Evolutionary conservation across 2,329 filamentous ascomycete species (phyloP).

Genomic region (Fusarium tanahbumbuense): DNA sequence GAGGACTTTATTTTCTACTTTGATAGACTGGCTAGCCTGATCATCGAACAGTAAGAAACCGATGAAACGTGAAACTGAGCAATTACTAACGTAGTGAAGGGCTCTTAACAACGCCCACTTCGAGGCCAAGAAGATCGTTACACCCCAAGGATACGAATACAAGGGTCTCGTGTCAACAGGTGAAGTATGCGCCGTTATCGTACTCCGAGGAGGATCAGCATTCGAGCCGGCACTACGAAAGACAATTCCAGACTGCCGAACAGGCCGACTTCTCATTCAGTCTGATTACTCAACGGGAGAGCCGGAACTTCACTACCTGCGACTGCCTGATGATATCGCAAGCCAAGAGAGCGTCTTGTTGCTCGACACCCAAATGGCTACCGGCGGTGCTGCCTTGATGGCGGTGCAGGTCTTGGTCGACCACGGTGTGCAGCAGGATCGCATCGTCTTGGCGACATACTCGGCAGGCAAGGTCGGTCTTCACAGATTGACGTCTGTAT

Average conservation of each 20-base stretch:
- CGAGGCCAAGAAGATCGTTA: slow-evolving; percentile 70
- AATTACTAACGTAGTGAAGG: slow-evolving; percentile 54
- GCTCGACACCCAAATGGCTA: slow-evolving; percentile 94
- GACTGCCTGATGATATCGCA: slow-evolving; percentile 78
- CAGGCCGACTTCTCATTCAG: slow-evolving; percentile 90
- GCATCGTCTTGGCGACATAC: slow-evolving; percentile 93
- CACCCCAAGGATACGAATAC: slow-evolving; percentile 77
- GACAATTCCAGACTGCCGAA: slow-evolving; percentile 92
- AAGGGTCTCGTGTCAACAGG: slow-evolving; percentile 77
- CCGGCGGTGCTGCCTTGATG: slow-evolving; percentile 88
- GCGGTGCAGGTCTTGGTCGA: slow-evolving; percentile 95
- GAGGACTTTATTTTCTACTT: slow-evolving; percentile 99
- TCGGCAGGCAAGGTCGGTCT: slow-evolving; percentile 86
- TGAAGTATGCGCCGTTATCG: slow-evolving; percentile 84
- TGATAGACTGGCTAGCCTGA: slow-evolving; percentile 84
- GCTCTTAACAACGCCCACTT: slow-evolving; percentile 84
- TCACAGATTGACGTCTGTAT: slow-evolving; percentile 87
- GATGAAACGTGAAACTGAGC: not conserved
- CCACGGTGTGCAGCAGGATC: slow-evolving; percentile 85
- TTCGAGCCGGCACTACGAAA: slow-evolving; percentile 89
- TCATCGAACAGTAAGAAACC: slow-evolving; percentile 76
- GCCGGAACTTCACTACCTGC: slow-evolving; percentile 91
- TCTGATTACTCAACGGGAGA: slow-evolving; percentile 87
- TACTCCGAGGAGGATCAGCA: slow-evolving; percentile 88
- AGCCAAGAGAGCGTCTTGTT: slow-evolving; percentile 84